Base-by-base conservation (phyloP, 78 protist species). In the Dictyostelium brefeldianum region DNA sequence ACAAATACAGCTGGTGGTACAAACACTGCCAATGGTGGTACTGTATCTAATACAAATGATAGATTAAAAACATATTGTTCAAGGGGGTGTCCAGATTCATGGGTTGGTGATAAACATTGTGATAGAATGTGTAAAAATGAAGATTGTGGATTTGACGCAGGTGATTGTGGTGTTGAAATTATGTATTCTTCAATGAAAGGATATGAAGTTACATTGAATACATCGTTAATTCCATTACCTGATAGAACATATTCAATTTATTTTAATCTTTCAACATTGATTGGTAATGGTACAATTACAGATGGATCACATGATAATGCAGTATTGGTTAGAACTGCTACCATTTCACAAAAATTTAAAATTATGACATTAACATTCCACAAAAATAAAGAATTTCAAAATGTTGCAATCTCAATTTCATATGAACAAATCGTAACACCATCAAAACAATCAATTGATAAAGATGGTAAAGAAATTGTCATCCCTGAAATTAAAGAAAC, bases 41-140 rank as follows among this genome's bases (percentile, higher is more conserved):
- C 43, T 3, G 10, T 5, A 5, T 9, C 20, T 0, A 36, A 62
- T 47, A 22, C 48, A 6, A 51, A 56, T 57, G 85, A 54, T 22
- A 82, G 29, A 47, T 67, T 17, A 11, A 84, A 78, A 14, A 57
- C 43, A 36, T 83, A 70, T 56, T 98, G 98, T 82, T 64, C 95
- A 2, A 11, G 84, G 3, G 96, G 98, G 5, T 98, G 99, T 78
- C 97, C 98, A 18, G 97, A 96, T 78, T 29, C 85, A 12, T 99
- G 99, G 99, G 22, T 98, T 12, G 98, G 98, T 22, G 99, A 99
- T 64, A 89, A 80, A 20, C 98, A 91, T 80, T 99, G 99, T 69
- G 99, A 99, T 74, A 3, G 89, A 27, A 77, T 89, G 46, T 98
- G 99, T 90, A 96, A 95, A 75, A 89, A 78, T 46, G 29, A 31